Percentiles rank a stretch among this genome's conserved stretches.
These are phyloP conservation scores for Lachancea quebecensis DNA, from an alignment of 805 yeast species.

Conservation along the genomic window DNA sequence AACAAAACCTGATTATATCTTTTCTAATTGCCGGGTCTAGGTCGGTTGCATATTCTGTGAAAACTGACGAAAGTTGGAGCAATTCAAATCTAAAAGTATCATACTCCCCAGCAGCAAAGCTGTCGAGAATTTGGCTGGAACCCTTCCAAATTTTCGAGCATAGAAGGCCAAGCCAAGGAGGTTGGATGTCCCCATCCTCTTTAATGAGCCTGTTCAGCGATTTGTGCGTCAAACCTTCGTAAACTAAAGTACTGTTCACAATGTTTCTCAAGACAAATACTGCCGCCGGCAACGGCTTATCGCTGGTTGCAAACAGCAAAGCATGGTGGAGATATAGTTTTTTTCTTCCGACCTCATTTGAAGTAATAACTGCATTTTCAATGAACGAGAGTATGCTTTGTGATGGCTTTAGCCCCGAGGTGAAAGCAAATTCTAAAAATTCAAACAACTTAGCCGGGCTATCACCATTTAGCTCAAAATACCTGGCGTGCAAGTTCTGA, in stretches of 20 bases:
- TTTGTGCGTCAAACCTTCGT: slow-evolving; percentile 48
- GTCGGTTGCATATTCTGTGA: slow-evolving; percentile 62
- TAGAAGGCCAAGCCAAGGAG: slow-evolving; percentile 57
- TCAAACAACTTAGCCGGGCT: slow-evolving; percentile 35
- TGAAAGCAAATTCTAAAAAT: slow-evolving; percentile 34
- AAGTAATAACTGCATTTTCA: slow-evolving; percentile 47
- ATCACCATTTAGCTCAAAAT: slow-evolving; percentile 29
- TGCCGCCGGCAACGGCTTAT: slow-evolving; percentile 45
- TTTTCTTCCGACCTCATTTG: slow-evolving; percentile 41
- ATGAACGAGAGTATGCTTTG: slow-evolving; percentile 49
- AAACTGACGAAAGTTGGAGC: slow-evolving; percentile 70
- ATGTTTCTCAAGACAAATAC: slow-evolving; percentile 56
- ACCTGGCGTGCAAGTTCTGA: slow-evolving; percentile 42
- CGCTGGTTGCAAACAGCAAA: slow-evolving; percentile 40
- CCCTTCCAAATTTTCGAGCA: slow-evolving; percentile 65
- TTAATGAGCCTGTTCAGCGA: slow-evolving; percentile 40
- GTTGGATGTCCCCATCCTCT: slow-evolving; percentile 15
- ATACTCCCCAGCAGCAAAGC: slow-evolving; percentile 54
- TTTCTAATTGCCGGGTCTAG: slow-evolving; percentile 57
- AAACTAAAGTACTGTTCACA: slow-evolving; percentile 57
- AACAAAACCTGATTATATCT: slow-evolving; percentile 85
- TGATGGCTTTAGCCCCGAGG: slow-evolving; percentile 22
- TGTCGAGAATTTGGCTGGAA: slow-evolving; percentile 41
- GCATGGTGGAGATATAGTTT: slow-evolving; percentile 46
- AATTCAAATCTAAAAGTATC: slow-evolving; percentile 73